These are phyloP conservation scores for Dalechampia spathulata DNA, from an alignment of 441 rosid species.

Conservation along the genomic window DNA sequence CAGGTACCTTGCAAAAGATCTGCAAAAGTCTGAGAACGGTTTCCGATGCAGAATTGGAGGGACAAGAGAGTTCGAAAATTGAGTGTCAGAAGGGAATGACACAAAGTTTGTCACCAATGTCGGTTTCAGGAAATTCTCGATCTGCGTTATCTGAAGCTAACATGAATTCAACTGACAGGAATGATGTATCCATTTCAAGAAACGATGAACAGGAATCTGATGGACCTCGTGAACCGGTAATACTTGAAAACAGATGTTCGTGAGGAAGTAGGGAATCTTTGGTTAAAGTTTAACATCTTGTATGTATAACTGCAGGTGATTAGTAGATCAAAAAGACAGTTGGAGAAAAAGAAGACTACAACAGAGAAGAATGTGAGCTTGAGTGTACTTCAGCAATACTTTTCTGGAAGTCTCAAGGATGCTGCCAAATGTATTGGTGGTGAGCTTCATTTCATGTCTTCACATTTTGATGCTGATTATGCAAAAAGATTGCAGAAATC, in stretches of 20 bases:
- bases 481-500: neutral
- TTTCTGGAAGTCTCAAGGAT: conserved; percentile 92
- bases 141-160: conserved; percentile 25
- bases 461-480: neutral
- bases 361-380: conserved; percentile 88
- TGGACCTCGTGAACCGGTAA: conserved; percentile 45
- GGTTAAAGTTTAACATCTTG: too few species aligned
- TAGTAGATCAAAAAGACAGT: conserved; percentile 31
- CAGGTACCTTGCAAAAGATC: conserved; percentile 74
- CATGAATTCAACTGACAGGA: conserved; percentile 25
- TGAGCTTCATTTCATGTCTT: conserved; percentile 28
- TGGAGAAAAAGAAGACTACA: conserved; percentile 62
- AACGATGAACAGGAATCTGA: conserved; percentile 30
- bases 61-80: conserved; percentile 25
- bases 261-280: too few species aligned
- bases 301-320: conserved; percentile 25
- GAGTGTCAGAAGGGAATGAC: conserved; percentile 25
- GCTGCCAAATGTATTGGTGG: conserved; percentile 97
- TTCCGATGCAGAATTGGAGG: conserved; percentile 38
- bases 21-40: conserved; percentile 78
- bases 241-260: neutral
- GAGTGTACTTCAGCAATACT: conserved; percentile 79
- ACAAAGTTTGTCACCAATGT: conserved; percentile 27
- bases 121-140: conserved; percentile 29
- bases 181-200: conserved; percentile 25